phyloP scores from a whole-genome alignment of 2,329 filamentous ascomycete genomes.

The Ramularia endophylla region DNA sequence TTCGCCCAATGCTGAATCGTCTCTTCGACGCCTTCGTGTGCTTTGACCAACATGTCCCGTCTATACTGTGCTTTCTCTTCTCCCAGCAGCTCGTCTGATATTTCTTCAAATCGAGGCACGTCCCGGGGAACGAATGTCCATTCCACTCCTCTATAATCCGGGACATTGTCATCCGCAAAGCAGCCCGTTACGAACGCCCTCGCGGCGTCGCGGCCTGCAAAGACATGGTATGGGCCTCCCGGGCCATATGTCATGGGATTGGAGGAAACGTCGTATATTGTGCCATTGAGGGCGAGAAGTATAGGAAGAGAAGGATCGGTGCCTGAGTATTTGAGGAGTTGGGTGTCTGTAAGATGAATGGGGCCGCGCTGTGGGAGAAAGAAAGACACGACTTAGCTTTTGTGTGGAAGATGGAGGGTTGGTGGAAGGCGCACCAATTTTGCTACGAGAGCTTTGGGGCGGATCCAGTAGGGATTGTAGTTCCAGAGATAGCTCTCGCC shows the following conservation, averaged over 20 bases:
- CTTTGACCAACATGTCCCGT: conserved; percentile 59
- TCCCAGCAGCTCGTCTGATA: conserved; percentile 18
- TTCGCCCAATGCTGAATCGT: conserved; percentile 73
- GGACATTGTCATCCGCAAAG: conserved; percentile 76
- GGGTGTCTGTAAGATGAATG: conserved; percentile 63
- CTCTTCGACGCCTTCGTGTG: conserved; percentile 58
- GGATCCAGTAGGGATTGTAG: conserved; percentile 58
- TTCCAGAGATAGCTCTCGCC: conserved; percentile 59
- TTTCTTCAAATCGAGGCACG: conserved; percentile 26
- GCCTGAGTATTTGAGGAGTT: conserved; percentile 75
- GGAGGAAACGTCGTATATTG: conserved; percentile 75
- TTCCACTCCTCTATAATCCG: conserved; percentile 82
- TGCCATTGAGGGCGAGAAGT: conserved; percentile 85
- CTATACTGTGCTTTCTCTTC: conserved; percentile 34
- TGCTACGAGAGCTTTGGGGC: conserved; percentile 37
- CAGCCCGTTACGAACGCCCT: conserved; percentile 90
- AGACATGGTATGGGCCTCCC: conserved; percentile 79
- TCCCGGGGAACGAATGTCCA: conserved; percentile 70
- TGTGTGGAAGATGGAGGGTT: neutral
- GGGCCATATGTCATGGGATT: conserved; percentile 52
- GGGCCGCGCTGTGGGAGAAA: conserved; percentile 45
- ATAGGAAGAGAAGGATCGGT: conserved; percentile 67
- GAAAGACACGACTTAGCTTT: conserved; percentile 6
- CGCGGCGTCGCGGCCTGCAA: conserved; percentile 79
- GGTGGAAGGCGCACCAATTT: conserved; percentile 31